Base-by-base conservation (phyloP, 2,329 filamentous ascomycete species). In the Clarireedia monteithiana region DNA sequence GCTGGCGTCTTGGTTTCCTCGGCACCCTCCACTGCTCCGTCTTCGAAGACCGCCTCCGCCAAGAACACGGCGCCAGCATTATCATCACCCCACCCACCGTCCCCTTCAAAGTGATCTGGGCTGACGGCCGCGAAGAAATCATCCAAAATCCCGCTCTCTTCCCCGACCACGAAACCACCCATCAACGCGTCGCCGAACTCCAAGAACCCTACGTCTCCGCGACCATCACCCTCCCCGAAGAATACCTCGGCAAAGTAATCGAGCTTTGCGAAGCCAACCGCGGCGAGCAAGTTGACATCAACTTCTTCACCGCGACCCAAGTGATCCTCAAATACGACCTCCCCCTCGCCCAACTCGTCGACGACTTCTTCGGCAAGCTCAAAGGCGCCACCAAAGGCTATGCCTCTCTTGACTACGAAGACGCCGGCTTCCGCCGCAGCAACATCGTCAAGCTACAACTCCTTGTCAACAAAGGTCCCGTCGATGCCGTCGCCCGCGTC, bases 11-110 rank as follows among this genome's bases (percentile, higher is more conserved):
- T 10, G 94, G 94, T 0, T 99, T 99, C 68, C 74, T 99, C 3
- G 94, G 94, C n/a, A 97, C 91, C 12, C 76, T 99, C 48, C 94
- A 99, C 71, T 97, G 94, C 73, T 97, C 91, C n/a, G 94, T 99
- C 4, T 99, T 99, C 65, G 91, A 99, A 72, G 94, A 99, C 71
- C 88, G 94, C 1, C 74, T 99, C 53, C 84, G 90, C 45, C 91
- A 96, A 71, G 94, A 99, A 71, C 91, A 99, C 66, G 94, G 92
- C 5, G 88, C 89, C 2, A 94, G 85, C 66, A 91, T 99, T 68
- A 96, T 99, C 72, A 94, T 99, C 69, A 99, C 94, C 0, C 92
- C 95, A 39, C 94, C 94, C 0, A 92, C 89, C 0, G 94, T 99
- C 12, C 91, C 94, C 3, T 95, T 92, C 65, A 95, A 91, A 70